Base-by-base conservation (phyloP, 352 stramenopile genomes). In the Phytophthora pluvialis region DNA sequence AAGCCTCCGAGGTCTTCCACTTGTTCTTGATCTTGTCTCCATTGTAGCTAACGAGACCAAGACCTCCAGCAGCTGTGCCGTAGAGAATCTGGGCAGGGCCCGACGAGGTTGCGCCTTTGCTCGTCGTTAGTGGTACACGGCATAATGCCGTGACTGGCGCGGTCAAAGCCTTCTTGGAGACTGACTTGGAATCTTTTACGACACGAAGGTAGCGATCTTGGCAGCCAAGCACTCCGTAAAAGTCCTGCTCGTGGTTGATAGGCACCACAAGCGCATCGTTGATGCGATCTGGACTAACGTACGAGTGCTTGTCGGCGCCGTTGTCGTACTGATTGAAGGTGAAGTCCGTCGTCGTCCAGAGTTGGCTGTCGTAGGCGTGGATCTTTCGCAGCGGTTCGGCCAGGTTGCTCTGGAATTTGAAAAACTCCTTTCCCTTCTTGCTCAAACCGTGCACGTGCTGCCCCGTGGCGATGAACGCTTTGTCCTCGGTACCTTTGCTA, bases 361-460 rank as follows among this genome's bases (percentile, higher is more conserved):
- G 75, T 29, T 88, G 83, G n/a, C 56, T 77, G 50, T 95, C 86
- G 48, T 80, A 77, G 21, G 73, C 75, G 59, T 86, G 64, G 28
- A 95, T 78, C 59, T 89, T 86, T 51, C 80, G 82, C 66, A 96
- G 84, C 1, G 86, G 73, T 62, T 96, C 88, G 33, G 80, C 80
- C 28, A 96, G 60, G 39, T 94, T 96, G 72, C 85, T 94, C 64
- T 93, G 83, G 74, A 94, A 94, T 64, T 81, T 90, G 69, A 91
- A 93, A 54, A 93, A 89, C 72, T 92, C 86, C 40, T 94, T 96
- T 51, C 86, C 88, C 39, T 96, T 96, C 64, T 91, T 92, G 60
- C 59, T 95, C 39, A 91, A 80, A 5, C 88, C 88, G 44, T 86
- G 75, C 11, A 96, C 79, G 53, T 78, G 80, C 39, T 93, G 78